Conservation (phyloP, 345 rosid genomes). For the Citrus maxima region DNA sequence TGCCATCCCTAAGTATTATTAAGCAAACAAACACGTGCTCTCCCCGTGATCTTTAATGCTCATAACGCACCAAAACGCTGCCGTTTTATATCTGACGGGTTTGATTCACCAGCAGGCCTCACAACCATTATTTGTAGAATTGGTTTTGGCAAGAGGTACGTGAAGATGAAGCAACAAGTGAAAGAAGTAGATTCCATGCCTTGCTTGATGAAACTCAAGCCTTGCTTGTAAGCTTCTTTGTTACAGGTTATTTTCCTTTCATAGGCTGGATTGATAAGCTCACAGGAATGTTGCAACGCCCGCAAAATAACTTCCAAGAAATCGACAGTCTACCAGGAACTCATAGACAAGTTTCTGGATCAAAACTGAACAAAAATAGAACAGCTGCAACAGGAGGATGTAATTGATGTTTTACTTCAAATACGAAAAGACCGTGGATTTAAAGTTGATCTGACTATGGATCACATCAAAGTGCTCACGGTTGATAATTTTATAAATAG, state of each 20-base stretch:
- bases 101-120: too few relatives aligned
- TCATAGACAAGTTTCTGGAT: conserved; percentile 36
- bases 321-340: conserved; percentile 42
- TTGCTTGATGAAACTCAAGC: neutral
- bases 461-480: conserved; percentile 22
- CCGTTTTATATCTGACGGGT: too few relatives aligned
- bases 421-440: conserved; percentile 5
- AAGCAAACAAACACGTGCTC: too few relatives aligned
- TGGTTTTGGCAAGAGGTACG: conserved; percentile 28
- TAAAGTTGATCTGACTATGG: too few relatives aligned
- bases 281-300: conserved; percentile 23
- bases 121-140: conserved; percentile 14
- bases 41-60: too few relatives aligned
- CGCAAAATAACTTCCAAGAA: conserved; percentile 29
- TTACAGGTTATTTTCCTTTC: conserved; percentile 27
- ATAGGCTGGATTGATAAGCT: conserved; percentile 28
- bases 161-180: neutral
- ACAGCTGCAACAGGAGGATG: conserved; percentile 22
- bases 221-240: conserved; percentile 8
- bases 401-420: conserved; percentile 39
- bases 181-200: conserved; percentile 7
- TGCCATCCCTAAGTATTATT: too few relatives aligned
- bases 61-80: too few relatives aligned
- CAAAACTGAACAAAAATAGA: neutral
- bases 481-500: conserved; percentile 21